Conservation (phyloP, 2,329 filamentous ascomycete species). For the Delphinella strobiligena region DNA sequence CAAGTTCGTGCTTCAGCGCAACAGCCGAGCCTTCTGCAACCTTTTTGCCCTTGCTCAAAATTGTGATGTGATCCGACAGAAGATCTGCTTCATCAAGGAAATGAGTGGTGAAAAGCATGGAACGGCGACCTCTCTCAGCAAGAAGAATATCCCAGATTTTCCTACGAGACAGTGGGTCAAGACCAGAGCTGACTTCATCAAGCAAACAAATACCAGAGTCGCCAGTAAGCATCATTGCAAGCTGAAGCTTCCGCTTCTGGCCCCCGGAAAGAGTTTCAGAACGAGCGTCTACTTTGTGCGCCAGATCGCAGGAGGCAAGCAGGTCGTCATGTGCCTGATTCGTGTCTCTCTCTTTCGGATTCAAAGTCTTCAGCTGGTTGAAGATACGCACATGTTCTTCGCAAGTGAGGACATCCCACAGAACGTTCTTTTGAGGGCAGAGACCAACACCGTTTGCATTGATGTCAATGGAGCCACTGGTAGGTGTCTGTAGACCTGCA, state of each 20-base stretch:
- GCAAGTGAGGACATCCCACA: slow-evolving; percentile 83
- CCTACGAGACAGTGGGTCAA: slow-evolving; percentile 73
- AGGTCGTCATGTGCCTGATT: slow-evolving; percentile 50
- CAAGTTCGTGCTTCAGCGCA: slow-evolving; percentile 68
- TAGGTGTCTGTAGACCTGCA: slow-evolving; percentile 67
- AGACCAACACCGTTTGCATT: slow-evolving; percentile 72
- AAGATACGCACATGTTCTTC: slow-evolving; percentile 77
- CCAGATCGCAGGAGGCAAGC: slow-evolving; percentile 60
- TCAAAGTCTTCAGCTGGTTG: slow-evolving; percentile 61
- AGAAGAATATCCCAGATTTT: slow-evolving; percentile 94
- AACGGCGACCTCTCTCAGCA: slow-evolving; percentile 67
- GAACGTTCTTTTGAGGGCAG: slow-evolving; percentile 85
- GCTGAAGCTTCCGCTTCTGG: slow-evolving; percentile 82
- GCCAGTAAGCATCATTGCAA: slow-evolving; percentile 92
- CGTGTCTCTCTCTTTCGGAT: slow-evolving; percentile 43
- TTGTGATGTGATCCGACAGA: slow-evolving; percentile 76
- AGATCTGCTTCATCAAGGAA: slow-evolving; percentile 90
- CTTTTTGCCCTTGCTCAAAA: slow-evolving; percentile 72
- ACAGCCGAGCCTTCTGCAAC: slow-evolving; percentile 76
- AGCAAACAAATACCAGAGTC: slow-evolving; percentile 80
- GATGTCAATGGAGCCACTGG: slow-evolving; percentile 63
- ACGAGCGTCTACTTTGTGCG: slow-evolving; percentile 57
- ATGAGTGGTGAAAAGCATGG: slow-evolving; percentile 81
- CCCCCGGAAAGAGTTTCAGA: slow-evolving; percentile 76
- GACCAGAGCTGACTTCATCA: slow-evolving; percentile 79